A percentile compares a stretch with the other conserved stretches of the same genome.
Conservation (phyloP, 768 basidiomycete genomes). For the Lactifluus echinatus region DNA sequence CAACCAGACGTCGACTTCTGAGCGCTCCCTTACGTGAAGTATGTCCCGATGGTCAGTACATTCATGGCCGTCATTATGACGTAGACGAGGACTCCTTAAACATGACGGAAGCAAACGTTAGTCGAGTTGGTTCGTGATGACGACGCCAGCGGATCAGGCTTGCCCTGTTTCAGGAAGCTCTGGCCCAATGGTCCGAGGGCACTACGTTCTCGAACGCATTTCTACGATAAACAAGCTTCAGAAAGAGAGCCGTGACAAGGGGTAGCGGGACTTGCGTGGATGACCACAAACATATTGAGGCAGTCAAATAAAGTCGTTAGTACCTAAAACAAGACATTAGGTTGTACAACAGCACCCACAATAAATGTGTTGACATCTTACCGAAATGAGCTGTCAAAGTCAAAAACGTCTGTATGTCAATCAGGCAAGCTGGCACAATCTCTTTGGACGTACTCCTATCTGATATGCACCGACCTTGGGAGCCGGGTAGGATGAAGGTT, state of each 20-base stretch:
- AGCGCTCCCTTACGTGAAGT: constrained; percentile 7
- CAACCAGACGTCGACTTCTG: background rate
- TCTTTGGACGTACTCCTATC: constrained; percentile 7
- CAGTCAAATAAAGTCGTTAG: constrained; percentile 6
- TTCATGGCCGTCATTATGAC: constrained; percentile 16
- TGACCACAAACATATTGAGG: constrained; percentile 7
- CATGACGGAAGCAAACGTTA: background rate
- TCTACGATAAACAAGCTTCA: background rate
- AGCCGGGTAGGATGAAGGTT: background rate
- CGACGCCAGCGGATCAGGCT: background rate
- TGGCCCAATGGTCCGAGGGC: constrained; percentile 9
- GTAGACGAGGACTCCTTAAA: constrained; percentile 16
- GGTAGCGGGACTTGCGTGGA: background rate
- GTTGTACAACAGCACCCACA: background rate
- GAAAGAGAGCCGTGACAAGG: background rate
- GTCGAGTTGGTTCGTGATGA: background rate
- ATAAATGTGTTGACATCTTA: background rate
- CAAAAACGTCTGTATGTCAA: background rate
- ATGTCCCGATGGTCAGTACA: constrained; percentile 16
- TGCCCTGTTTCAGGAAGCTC: constrained; percentile 18
- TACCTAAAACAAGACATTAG: background rate
- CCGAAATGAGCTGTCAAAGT: constrained; percentile 2
- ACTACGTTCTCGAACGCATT: constrained; percentile 13
- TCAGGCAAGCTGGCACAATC: background rate
- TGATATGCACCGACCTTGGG: constrained; percentile 7